These are phyloP conservation scores for Nakaseomyces delphensis DNA, from an alignment of 1,139 yeast genomes.

Conservation along the genomic window DNA sequence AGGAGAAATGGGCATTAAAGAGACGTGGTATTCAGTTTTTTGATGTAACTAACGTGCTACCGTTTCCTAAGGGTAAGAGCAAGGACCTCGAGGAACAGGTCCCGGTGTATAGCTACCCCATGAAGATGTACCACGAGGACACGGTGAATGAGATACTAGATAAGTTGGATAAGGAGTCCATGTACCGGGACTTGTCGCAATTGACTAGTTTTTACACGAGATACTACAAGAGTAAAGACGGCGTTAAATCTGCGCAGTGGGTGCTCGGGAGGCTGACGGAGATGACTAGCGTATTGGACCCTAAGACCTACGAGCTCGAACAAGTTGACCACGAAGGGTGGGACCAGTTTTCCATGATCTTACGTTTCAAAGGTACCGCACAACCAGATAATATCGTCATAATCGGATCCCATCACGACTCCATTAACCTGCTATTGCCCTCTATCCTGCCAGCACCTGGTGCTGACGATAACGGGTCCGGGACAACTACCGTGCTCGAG, in stretches of 20 bases:
- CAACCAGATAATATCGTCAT: constrained; percentile 48
- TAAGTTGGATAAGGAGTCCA: constrained; percentile 35
- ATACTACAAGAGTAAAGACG: constrained; percentile 65
- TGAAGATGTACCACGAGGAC: constrained; percentile 33
- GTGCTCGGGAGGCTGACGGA: constrained; percentile 43
- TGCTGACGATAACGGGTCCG: constrained; percentile 93
- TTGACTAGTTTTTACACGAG: constrained; percentile 73
- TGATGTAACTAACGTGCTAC: constrained; percentile 51
- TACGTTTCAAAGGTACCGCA: constrained; percentile 33
- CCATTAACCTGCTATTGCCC: constrained; percentile 71
- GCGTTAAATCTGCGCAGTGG: constrained; percentile 69
- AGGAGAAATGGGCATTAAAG: constrained; percentile 46
- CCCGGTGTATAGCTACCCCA: constrained; percentile 51
- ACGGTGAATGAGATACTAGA: constrained; percentile 37
- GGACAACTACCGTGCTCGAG: constrained; percentile 72
- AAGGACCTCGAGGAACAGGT: constrained; percentile 30
- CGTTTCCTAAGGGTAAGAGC: constrained; percentile 34
- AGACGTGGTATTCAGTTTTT: constrained; percentile 52
- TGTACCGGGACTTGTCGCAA: constrained; percentile 48
- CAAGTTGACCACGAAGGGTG: constrained; percentile 44
- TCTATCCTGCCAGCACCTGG: constrained; percentile 73
- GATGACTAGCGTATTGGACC: constrained; percentile 31
- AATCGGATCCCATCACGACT: constrained; percentile 87
- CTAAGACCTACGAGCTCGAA: constrained; percentile 32
- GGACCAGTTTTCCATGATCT: constrained; percentile 52